Evolutionary conservation across 1,139 yeast species (phyloP).

Genomic region (Kazachstania sp.): DNA sequence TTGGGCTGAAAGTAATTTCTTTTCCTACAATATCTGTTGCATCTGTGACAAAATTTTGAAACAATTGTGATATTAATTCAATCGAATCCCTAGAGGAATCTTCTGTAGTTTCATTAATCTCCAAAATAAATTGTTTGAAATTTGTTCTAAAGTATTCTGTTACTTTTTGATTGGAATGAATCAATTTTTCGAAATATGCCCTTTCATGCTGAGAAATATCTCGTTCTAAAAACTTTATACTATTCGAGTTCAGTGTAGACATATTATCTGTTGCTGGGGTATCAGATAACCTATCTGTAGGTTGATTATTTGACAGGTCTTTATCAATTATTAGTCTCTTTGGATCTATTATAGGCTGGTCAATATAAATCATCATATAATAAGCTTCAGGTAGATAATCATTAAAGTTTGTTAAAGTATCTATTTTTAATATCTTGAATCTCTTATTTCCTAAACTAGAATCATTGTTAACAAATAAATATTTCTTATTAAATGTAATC

Average conservation of each 20-base stretch:
- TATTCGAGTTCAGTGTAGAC: no score
- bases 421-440: conserved; percentile 38
- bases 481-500: conserved; percentile 43
- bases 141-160: conserved; percentile 18
- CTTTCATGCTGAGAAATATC: conserved; percentile 7
- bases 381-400: conserved; percentile 35
- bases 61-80: not conserved
- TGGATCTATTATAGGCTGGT: conserved; percentile 35
- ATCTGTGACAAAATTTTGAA: conserved; percentile 11
- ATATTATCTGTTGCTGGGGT: no score
- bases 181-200: conserved; percentile 15
- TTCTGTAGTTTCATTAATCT: conserved; percentile 4
- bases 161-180: conserved; percentile 24
- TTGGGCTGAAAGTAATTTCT: conserved; percentile 33
- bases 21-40: conserved; percentile 8
- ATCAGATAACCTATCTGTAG: no score
- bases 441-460: conserved; percentile 41
- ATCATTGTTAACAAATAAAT: conserved; percentile 48
- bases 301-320: not conserved
- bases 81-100: conserved; percentile 10
- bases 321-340: not conserved
- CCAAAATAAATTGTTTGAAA: conserved; percentile 19
- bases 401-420: conserved; percentile 39
- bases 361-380: conserved; percentile 48
- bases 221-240: not conserved